Base-by-base conservation (phyloP, 75 land plant species). In the Picea glauca region DNA sequence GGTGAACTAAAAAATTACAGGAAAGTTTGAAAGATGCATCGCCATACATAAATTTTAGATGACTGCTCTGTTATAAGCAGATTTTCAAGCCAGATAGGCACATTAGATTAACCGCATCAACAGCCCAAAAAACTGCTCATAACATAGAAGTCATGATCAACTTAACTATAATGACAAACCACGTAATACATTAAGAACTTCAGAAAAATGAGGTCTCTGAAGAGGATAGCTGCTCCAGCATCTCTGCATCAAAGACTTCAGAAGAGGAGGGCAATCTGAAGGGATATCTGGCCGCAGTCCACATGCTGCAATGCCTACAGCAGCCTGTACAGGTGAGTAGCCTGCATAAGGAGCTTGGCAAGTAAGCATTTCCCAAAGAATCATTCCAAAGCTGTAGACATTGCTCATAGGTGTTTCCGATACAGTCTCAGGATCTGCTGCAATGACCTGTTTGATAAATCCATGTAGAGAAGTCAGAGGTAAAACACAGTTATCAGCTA, bases 201-300 rank as follows among this genome's bases (percentile, higher is more conserved):
- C 96, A 46, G 86, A 80, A 66, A 93, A 93, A 26, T 86, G 86
- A 40, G 98, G 98, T 46, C 98, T 84, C 80, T 89, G 87, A 31
- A 87, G 68, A 1, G 96, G 96, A 72, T 70, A 46, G 56, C 77
- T 85, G 81, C 89, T 89, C 98, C 98, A 95, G 78, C 98, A 95
- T 60, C 81, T 90, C 31, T 75, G 85, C 91, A 91, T 91, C 83
- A 95, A 74, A 68, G 85, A 83, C 64, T 78, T 82, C 33, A 95
- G 76, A 58, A 81, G 73, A 23, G 60, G 87, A 11, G 96, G 92
- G 80, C 96, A 88, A 43, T 84, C 88, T 68, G 87, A 85, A 4
- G 96, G 94, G 35, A 95, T 87, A 26, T 86, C 93, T 14, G 98
- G 98, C 58, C 98, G 86, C 23, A 93, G 84, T 20, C 96, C 98